Percentiles rank a stretch among this genome's conserved stretches.
phyloP scores from a whole-genome alignment of 306 rosid genomes.

The Cyamopsis tetragonoloba region DNA sequence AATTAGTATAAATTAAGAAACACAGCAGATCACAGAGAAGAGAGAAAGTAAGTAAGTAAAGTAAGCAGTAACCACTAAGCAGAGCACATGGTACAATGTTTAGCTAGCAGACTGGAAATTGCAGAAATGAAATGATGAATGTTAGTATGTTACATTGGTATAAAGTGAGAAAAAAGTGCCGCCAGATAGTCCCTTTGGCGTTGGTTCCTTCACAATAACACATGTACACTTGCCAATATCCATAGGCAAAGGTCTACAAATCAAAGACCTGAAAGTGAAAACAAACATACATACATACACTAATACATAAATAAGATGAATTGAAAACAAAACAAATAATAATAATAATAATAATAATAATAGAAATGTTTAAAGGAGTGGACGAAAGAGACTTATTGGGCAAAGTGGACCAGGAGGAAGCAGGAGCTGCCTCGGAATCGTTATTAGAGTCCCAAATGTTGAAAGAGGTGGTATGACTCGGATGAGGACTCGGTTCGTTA shows the following conservation, averaged over 20 bases:
- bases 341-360: too few species aligned
- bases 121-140: not conserved
- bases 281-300: not conserved
- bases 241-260: conserved; percentile 77
- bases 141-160: conserved; percentile 61
- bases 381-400: conserved; percentile 50
- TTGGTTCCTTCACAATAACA: conserved; percentile 69
- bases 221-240: conserved; percentile 88
- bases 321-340: not conserved
- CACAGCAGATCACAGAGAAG: too few species aligned
- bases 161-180: conserved; percentile 72
- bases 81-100: too few species aligned
- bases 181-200: conserved; percentile 44
- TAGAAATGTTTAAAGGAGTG: not conserved
- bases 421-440: conserved; percentile 92
- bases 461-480: conserved; percentile 46
- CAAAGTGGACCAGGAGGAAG: conserved; percentile 94
- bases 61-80: too few species aligned
- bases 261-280: conserved; percentile 72
- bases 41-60: too few species aligned
- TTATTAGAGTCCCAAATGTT: conserved; percentile 89
- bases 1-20: not conserved
- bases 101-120: too few species aligned
- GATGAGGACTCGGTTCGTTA: conserved; percentile 45
- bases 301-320: not conserved